Percentiles rank a stretch among this genome's conserved stretches.
These are phyloP conservation scores for Sanghuangporus baumii DNA, from an alignment of 1,284 basidiomycete genomes.

Conservation along the genomic window DNA sequence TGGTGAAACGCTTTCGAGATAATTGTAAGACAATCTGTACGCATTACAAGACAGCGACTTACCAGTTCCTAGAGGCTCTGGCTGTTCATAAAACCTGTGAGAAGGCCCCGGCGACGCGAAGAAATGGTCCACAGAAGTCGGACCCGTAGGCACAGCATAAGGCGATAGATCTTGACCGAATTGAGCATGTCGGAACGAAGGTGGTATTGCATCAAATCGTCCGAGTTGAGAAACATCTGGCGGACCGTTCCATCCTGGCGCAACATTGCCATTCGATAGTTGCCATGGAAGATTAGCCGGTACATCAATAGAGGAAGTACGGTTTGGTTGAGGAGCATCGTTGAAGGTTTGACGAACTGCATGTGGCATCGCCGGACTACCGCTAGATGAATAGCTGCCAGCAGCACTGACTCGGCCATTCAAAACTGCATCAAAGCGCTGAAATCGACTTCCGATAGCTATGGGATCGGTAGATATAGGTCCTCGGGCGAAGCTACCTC, in stretches of 20 bases:
- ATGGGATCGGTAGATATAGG: conserved; percentile 62
- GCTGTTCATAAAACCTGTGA: conserved; percentile 6
- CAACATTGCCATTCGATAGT: neutral
- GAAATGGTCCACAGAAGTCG: conserved; percentile 2
- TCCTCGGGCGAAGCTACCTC: conserved; percentile 44
- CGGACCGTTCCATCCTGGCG: conserved; percentile 8
- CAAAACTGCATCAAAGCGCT: conserved; percentile 27
- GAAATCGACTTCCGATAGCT: conserved; percentile 46
- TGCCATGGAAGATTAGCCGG: conserved; percentile 13
- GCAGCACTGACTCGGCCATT: conserved; percentile 13
- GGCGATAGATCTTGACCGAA: conserved; percentile 6
- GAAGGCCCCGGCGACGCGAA: neutral
- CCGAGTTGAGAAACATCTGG: neutral
- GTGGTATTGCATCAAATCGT: neutral
- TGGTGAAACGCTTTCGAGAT: conserved; percentile 3
- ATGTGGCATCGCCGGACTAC: conserved; percentile 10
- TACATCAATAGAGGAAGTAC: conserved; percentile 5
- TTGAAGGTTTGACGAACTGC: conserved; percentile 8
- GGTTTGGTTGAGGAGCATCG: conserved; percentile 3
- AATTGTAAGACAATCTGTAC: neutral
- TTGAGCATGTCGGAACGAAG: conserved; percentile 1
- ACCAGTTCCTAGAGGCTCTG: neutral
- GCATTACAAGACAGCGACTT: neutral
- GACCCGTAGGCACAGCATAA: conserved; percentile 2
- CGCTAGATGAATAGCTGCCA: conserved; percentile 12